Evolutionary conservation across 192 early-diverging fungal genomes (phyloP).

Genomic region (Thamnidium elegans): DNA sequence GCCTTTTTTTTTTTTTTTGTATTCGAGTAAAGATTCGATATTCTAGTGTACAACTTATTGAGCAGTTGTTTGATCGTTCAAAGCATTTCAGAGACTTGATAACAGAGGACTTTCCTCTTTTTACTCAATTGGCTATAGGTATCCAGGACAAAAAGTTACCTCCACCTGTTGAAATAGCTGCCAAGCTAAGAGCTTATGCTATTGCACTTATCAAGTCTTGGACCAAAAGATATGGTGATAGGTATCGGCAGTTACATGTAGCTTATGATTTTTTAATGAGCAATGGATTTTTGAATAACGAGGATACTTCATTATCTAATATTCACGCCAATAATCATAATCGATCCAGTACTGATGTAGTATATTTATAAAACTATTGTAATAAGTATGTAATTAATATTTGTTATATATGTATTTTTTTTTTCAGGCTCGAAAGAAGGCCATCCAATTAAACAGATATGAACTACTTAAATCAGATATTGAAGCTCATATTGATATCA

Average conservation of each 20-base stretch:
- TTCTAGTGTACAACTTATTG: constrained; percentile 55
- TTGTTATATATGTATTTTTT: neutral
- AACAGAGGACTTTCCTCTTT: constrained; percentile 46
- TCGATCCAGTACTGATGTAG: neutral
- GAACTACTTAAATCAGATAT: constrained; percentile 40
- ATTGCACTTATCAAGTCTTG: constrained; percentile 53
- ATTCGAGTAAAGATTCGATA: constrained; percentile 49
- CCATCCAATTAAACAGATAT: constrained; percentile 34
- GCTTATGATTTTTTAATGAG: constrained; percentile 57
- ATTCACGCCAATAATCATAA: constrained; percentile 14
- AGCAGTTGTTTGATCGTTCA: constrained; percentile 62
- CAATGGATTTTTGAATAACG: constrained; percentile 20
- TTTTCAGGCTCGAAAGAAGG: constrained; percentile 25
- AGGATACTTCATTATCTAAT: neutral
- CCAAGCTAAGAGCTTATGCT: constrained; percentile 44
- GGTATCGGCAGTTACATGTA: constrained; percentile 52
- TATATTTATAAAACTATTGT: neutral
- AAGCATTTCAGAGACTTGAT: constrained; percentile 59
- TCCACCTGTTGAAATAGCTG: constrained; percentile 48
- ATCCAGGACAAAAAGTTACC: constrained; percentile 52
- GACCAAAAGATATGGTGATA: constrained; percentile 52
- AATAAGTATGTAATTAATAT: neutral
- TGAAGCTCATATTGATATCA: constrained; percentile 34
- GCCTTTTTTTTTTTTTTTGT: neutral
- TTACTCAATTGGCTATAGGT: constrained; percentile 55